Evolutionary conservation across 2,329 filamentous ascomycete genomes (phyloP), one percentile per base, ranked within the genome.

Genomic region (Aspergillus sp.): DNA sequence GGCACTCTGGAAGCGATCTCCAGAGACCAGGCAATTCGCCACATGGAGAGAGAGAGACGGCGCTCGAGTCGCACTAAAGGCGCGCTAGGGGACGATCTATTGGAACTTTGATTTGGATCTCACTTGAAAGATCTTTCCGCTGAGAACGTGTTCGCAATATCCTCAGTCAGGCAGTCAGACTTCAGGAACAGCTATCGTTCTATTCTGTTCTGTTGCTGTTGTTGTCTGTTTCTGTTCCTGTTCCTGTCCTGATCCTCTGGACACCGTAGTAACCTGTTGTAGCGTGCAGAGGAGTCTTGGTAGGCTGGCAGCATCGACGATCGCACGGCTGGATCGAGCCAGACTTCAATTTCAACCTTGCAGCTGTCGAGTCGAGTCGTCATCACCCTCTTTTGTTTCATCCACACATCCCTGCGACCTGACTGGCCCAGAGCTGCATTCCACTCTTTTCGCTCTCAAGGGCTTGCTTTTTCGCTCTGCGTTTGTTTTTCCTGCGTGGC

Each of bases 61-160:
- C 17, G 22, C 42, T 46, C 13, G 12, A 19, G 17, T 34, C 5
- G 50, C n/a, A 19, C 50, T 45, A 53, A 41, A 22, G n/a, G 45
- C 27, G 57, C 52, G 48, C 57, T 59, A 59, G 44, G 34, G 19
- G 42, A 17, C 56, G 48, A 59, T 59, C 57, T 59, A 59, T 59
- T 59, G 48, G 44, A 59, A 56, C 49, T 37, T 40, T 46, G 46
- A 48, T 34, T 48, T 13, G 27, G 27, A 48, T 37, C 46, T 37
- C 46, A 37, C 2, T 34, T 48, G 27, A 30, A 30, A 30, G 27
- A 30, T 30, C 27, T 30, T 30, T 9, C 9, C 9, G 27, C 27
- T 30, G 27, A 11, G 27, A 30, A 30, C 27, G 27, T 30, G 27
- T 11, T 30, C 27, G 27, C 27, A 30, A 30, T 30, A 11, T 30